A percentile compares a stretch with the other conserved stretches of the same genome.
Conservation (phyloP, 257 asterid genomes). For the Misopates orontium region DNA sequence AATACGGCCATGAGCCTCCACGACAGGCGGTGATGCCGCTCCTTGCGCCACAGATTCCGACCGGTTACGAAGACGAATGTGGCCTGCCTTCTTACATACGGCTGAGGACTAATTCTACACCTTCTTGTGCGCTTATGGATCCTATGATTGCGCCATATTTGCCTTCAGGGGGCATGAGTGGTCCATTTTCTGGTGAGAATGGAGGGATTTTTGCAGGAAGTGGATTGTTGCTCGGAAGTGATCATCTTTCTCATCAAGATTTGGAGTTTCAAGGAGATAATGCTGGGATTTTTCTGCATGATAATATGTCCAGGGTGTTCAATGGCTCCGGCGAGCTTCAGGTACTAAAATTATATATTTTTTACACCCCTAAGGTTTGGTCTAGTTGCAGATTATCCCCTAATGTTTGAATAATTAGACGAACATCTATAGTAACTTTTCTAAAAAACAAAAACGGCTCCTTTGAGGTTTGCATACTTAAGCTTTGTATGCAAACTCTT, state of each 20-base stretch:
- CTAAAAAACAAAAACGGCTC: too few relatives aligned
- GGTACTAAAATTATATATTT: slow-evolving; percentile 46
- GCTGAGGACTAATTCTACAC: slow-evolving; percentile 31
- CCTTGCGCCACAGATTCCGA: slow-evolving; percentile 44
- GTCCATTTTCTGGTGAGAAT: slow-evolving; percentile 39
- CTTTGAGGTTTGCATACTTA: too few relatives aligned
- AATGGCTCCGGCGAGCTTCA: slow-evolving; percentile 65
- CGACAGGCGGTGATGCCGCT: slow-evolving; percentile 26
- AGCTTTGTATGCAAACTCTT: too few relatives aligned
- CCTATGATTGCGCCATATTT: slow-evolving; percentile 47
- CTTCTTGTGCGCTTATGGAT: slow-evolving; percentile 52
- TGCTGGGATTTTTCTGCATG: slow-evolving; percentile 55
- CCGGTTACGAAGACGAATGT: slow-evolving; percentile 46
- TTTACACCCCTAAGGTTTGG: too few relatives aligned
- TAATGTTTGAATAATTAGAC: too few relatives aligned
- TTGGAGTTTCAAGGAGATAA: slow-evolving; percentile 64
- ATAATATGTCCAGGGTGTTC: slow-evolving; percentile 47
- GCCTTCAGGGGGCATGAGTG: slow-evolving; percentile 33
- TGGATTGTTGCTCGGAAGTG: slow-evolving; percentile 45
- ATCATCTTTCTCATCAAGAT: slow-evolving; percentile 50
- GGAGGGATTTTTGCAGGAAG: slow-evolving; percentile 45
- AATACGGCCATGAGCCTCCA: slow-evolving; percentile 22
- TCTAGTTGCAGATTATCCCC: too few relatives aligned
- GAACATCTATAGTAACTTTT: too few relatives aligned
- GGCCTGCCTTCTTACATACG: slow-evolving; percentile 45